Conservation (phyloP, 345 rosid genomes). For the Theobroma cacao region DNA sequence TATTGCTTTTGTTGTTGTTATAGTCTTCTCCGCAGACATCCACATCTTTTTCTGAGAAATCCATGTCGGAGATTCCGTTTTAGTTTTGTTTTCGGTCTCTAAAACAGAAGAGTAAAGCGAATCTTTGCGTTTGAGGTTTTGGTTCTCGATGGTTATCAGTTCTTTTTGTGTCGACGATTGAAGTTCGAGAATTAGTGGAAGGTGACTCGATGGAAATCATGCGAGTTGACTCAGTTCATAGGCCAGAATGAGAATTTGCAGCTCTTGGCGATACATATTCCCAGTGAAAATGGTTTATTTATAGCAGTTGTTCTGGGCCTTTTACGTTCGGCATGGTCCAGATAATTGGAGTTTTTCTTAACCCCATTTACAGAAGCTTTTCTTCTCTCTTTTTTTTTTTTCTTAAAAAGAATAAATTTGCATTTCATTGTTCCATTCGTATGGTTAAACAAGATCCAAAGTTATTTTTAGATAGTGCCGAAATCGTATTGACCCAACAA, state of each 20-base stretch:
- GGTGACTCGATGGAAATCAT: not conserved
- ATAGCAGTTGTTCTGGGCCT: no score
- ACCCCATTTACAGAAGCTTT: no score
- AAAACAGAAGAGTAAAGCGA: not conserved
- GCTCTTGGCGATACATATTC: no score
- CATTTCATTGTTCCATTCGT: no score
- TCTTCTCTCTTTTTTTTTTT: no score
- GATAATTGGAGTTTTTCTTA: no score
- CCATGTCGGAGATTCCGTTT: not conserved
- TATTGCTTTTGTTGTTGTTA: not conserved
- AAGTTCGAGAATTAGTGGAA: no score
- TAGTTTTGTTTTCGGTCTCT: not conserved
- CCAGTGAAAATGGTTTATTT: not conserved
- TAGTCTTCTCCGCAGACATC: not conserved
- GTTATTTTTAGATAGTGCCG: no score
- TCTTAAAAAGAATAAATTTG: no score
- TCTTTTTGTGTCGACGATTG: not conserved
- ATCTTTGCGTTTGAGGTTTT: not conserved
- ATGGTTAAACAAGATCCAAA: no score
- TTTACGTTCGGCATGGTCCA: no score
- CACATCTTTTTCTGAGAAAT: not conserved
- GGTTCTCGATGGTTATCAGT: not conserved
- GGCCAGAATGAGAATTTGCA: not conserved
- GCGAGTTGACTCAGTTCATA: not conserved
- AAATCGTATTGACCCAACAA: no score